These are phyloP conservation scores for Lepiota venenata DNA, from an alignment of 768 basidiomycete species.

Conservation along the genomic window DNA sequence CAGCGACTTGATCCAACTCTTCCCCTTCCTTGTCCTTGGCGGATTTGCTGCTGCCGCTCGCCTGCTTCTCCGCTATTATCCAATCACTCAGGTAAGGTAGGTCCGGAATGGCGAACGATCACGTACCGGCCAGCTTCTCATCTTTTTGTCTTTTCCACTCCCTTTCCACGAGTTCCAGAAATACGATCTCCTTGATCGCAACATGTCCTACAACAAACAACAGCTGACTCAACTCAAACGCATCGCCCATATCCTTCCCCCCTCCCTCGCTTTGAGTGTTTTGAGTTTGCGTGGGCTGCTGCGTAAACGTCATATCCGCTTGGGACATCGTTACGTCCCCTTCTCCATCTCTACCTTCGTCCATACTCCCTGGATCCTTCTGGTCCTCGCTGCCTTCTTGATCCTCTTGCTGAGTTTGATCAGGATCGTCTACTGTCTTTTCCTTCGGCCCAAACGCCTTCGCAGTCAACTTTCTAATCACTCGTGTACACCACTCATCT, in stretches of 20 bases:
- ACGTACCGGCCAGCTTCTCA: constrained; percentile 72
- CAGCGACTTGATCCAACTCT: constrained; percentile 95
- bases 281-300: constrained; percentile 23
- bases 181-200: constrained; percentile 96
- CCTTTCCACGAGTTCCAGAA: constrained; percentile 90
- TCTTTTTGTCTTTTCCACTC: constrained; percentile 98
- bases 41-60: constrained; percentile 27
- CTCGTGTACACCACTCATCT: constrained; percentile 71
- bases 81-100: not conserved
- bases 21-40: constrained; percentile 67
- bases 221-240: constrained; percentile 90
- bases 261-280: constrained; percentile 20
- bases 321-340: constrained; percentile 11
- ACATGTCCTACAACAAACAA: constrained; percentile 95
- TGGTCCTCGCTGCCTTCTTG: constrained; percentile 1
- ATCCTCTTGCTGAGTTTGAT: constrained; percentile 37
- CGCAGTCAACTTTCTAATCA: constrained; percentile 80
- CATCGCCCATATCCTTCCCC: constrained; percentile 65
- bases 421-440: constrained; percentile 19
- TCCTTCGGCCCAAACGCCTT: constrained; percentile 55
- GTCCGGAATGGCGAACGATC: not conserved
- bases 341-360: not conserved
- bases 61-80: constrained; percentile 55
- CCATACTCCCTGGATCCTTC: not conserved
- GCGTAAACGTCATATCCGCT: constrained; percentile 21